These are phyloP conservation scores for Ganoderma multipileum DNA, from an alignment of 1,284 basidiomycete genomes.

Conservation along the genomic window DNA sequence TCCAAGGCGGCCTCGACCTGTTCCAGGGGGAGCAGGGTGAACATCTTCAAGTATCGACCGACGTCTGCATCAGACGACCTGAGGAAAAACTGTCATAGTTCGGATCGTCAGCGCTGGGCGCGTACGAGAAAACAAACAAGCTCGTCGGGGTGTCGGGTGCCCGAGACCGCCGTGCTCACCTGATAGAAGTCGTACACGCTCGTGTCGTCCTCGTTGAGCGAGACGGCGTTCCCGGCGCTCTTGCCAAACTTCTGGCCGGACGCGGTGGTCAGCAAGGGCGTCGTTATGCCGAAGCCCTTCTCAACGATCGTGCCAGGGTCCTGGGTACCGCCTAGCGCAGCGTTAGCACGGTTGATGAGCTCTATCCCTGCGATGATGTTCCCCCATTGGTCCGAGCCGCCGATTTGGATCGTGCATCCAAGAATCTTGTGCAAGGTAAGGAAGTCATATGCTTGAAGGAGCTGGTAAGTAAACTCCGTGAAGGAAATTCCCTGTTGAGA, in stretches of 20 bases:
- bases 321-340: constrained; percentile 34
- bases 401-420: constrained; percentile 88
- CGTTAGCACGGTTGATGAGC: constrained; percentile 70
- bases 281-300: constrained; percentile 87
- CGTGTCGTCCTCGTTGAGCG: constrained; percentile 81
- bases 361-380: constrained; percentile 95
- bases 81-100: constrained; percentile 80
- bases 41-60: constrained; percentile 79
- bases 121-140: not conserved
- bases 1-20: constrained; percentile 66
- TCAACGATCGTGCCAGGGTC: constrained; percentile 37
- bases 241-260: constrained; percentile 98
- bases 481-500: constrained; percentile 90
- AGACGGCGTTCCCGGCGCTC: constrained; percentile 95
- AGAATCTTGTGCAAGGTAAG: constrained; percentile 73
- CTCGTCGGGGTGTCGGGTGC: not conserved
- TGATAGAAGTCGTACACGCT: constrained; percentile 93
- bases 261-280: constrained; percentile 91
- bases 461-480: constrained; percentile 97
- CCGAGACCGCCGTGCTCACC: constrained; percentile 47
- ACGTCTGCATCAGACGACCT: constrained; percentile 86
- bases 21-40: constrained; percentile 79
- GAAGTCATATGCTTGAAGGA: constrained; percentile 98
- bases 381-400: constrained; percentile 99
- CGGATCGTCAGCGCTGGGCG: not conserved